These are phyloP conservation scores for Handroanthus guayacan DNA, from an alignment of 257 asterid species.

Conservation along the genomic window DNA sequence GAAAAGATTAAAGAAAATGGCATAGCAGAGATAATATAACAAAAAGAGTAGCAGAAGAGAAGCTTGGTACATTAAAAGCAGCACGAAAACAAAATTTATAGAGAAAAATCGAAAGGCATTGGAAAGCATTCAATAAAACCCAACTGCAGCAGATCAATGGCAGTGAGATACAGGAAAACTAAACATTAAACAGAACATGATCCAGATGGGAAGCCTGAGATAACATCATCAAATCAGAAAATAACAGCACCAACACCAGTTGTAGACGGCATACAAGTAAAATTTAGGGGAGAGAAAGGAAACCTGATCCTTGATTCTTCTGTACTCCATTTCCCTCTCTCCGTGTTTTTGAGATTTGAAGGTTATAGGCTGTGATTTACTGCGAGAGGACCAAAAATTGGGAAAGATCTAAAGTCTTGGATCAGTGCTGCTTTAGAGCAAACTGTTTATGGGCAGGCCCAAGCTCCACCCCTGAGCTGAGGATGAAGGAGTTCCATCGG, in stretches of 20 bases:
- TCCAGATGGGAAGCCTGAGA: constrained; percentile 9
- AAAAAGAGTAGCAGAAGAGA: constrained; percentile 12
- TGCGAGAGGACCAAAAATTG: not conserved
- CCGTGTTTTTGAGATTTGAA: constrained; percentile 29
- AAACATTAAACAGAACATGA: not conserved
- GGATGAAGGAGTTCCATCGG: not conserved
- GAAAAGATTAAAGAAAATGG: not conserved
- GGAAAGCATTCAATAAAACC: not conserved
- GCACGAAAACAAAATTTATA: not conserved
- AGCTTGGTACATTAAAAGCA: not conserved
- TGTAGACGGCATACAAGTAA: constrained; percentile 2
- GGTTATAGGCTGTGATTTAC: not conserved
- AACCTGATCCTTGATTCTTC: constrained; percentile 78
- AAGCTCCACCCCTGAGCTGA: not conserved
- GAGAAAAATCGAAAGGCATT: not conserved
- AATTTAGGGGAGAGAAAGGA: not conserved
- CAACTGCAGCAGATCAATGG: constrained; percentile 13
- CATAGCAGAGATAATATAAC: not conserved
- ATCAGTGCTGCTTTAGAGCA: not conserved
- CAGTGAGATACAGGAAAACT: constrained; percentile 1
- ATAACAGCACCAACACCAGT: not conserved
- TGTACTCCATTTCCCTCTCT: constrained; percentile 57
- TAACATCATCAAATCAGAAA: constrained; percentile 14
- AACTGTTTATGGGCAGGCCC: not conserved
- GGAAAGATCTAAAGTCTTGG: constrained; percentile 32